A percentile compares a stretch with the other conserved stretches of the same genome.
Conservation (phyloP, 805 yeast species). For the Komagataella phaffii region DNA sequence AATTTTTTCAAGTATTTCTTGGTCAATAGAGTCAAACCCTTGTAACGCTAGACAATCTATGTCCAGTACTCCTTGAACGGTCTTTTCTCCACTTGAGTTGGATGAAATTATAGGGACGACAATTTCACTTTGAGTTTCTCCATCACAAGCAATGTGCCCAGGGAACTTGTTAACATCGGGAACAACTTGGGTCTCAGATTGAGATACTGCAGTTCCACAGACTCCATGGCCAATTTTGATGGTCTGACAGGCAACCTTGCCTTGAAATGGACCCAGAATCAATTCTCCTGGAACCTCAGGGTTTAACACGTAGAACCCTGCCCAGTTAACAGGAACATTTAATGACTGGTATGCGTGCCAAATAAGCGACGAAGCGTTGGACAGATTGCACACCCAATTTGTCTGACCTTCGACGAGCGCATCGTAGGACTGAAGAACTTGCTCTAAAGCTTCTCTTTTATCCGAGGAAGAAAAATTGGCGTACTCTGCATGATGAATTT, state of each 20-base stretch:
- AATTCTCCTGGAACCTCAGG: conserved; percentile 26
- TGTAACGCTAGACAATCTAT: conserved; percentile 56
- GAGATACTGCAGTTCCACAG: conserved; percentile 73
- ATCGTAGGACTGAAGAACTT: conserved; percentile 43
- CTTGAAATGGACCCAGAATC: conserved; percentile 87
- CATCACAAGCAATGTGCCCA: conserved; percentile 96
- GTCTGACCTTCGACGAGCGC: conserved; percentile 49
- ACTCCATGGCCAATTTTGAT: conserved; percentile 78
- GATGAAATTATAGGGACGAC: conserved; percentile 62
- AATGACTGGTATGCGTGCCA: conserved; percentile 80
- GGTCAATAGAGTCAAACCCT: conserved; percentile 62
- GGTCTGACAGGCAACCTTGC: conserved; percentile 89
- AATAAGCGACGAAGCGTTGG: conserved; percentile 75
- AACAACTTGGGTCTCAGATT: conserved; percentile 56
- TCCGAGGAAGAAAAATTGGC: conserved; percentile 30
- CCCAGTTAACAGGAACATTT: conserved; percentile 61
- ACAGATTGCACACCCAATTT: conserved; percentile 83
- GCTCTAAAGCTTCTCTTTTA: conserved; percentile 44
- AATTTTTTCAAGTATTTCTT: conserved; percentile 41
- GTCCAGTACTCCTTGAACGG: conserved; percentile 67
- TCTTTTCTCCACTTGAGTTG: conserved; percentile 11
- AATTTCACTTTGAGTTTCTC: conserved; percentile 84
- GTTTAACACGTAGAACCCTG: conserved; percentile 71
- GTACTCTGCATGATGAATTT: conserved; percentile 55
- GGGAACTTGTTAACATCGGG: conserved; percentile 67